Evolutionary conservation across 805 yeast species (phyloP).

Genomic region (Saitoella complicata): DNA sequence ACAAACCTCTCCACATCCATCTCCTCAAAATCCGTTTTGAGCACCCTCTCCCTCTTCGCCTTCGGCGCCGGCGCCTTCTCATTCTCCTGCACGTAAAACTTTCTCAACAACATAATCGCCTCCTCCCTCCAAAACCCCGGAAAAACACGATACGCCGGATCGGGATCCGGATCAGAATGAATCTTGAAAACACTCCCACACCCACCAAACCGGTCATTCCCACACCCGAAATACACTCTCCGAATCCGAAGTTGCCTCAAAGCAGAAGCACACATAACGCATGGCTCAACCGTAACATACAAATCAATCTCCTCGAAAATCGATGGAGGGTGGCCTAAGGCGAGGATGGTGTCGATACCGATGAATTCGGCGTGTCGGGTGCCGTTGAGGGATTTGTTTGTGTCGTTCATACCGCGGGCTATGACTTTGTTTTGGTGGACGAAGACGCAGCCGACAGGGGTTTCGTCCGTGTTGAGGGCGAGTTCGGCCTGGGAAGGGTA

Average conservation of each 20-base stretch:
- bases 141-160: slow-evolving; percentile 33
- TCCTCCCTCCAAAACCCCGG: slow-evolving; percentile 74
- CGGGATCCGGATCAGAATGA: slow-evolving; percentile 27
- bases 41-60: slow-evolving; percentile 38
- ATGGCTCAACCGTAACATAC: slow-evolving; percentile 94
- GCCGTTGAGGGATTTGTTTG: slow-evolving; percentile 44
- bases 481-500: slow-evolving; percentile 33
- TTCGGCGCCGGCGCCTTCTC: slow-evolving; percentile 71
- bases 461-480: slow-evolving; percentile 54
- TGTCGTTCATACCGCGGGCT: slow-evolving; percentile 69
- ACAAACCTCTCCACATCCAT: slow-evolving; percentile 42
- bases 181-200: slow-evolving; percentile 71
- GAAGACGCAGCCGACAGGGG: slow-evolving; percentile 73
- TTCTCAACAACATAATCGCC: slow-evolving; percentile 64
- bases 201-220: slow-evolving; percentile 92
- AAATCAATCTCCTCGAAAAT: slow-evolving; percentile 42
- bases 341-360: slow-evolving; percentile 45
- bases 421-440: slow-evolving; percentile 39
- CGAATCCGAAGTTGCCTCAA: slow-evolving; percentile 62
- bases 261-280: slow-evolving; percentile 95
- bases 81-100: slow-evolving; percentile 75
- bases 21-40: slow-evolving; percentile 38
- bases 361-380: slow-evolving; percentile 86
- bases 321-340: slow-evolving; percentile 17
- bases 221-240: slow-evolving; percentile 76